Percentiles rank a stretch among this genome's conserved stretches.
These are phyloP conservation scores for Apophysomyces elegans DNA, from an alignment of 371 early-diverging fungal species.

Conservation along the genomic window DNA sequence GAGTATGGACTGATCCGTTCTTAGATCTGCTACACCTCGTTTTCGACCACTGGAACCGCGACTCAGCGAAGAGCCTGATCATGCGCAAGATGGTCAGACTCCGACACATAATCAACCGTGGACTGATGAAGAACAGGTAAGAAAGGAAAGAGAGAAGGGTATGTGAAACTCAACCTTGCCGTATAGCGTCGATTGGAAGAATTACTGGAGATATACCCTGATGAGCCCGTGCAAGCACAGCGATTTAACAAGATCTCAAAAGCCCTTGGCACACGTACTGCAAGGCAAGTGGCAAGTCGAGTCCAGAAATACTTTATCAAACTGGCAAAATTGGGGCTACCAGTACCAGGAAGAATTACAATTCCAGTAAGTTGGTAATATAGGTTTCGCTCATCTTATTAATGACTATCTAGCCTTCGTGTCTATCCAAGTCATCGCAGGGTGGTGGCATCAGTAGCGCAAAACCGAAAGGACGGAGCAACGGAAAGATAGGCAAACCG, in stretches of 20 bases:
- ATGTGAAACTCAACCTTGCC: neutral
- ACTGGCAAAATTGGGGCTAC: slow-evolving; percentile 64
- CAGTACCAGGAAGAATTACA: slow-evolving; percentile 64
- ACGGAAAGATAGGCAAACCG: slow-evolving; percentile 22
- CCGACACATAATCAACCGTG: slow-evolving; percentile 63
- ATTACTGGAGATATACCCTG: slow-evolving; percentile 59
- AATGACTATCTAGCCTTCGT: slow-evolving; percentile 32
- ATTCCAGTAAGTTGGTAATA: slow-evolving; percentile 39
- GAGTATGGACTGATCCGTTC: neutral
- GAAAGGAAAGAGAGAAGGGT: neutral
- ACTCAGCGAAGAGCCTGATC: neutral
- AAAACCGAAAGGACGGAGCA: slow-evolving; percentile 15
- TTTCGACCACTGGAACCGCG: neutral
- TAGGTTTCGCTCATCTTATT: neutral
- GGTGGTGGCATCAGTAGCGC: slow-evolving; percentile 12
- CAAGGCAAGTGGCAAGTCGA: slow-evolving; percentile 67
- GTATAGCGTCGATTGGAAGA: slow-evolving; percentile 54
- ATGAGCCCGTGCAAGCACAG: slow-evolving; percentile 68
- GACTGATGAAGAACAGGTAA: slow-evolving; percentile 69
- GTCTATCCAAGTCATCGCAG: slow-evolving; percentile 31
- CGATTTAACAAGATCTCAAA: slow-evolving; percentile 66
- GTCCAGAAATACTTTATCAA: slow-evolving; percentile 75
- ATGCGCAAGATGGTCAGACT: slow-evolving; percentile 26
- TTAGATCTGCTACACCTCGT: neutral
- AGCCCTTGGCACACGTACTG: slow-evolving; percentile 64